Evolutionary conservation across 2,329 filamentous ascomycete genomes (phyloP), one percentile per base, ranked within the genome.

Genomic region (Colletotrichum gigasporum): DNA sequence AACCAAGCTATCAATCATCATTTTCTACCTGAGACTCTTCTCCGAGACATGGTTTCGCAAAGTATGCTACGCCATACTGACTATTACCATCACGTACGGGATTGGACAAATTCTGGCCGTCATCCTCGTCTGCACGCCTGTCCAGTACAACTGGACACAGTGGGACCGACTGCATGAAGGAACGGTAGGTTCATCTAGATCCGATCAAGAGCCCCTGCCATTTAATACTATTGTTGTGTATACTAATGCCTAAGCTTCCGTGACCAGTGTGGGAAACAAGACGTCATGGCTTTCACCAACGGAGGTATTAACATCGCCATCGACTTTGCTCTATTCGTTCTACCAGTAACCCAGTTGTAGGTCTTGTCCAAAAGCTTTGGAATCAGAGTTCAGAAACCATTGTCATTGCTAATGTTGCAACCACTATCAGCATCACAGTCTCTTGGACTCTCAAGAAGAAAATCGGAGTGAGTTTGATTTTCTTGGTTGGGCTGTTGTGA

Each of bases 341-440:
- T 63, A 5, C 60, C 60, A 3, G 54, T 63, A 2, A 63, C 60
- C 4, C 60, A 63, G 6, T 63, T 63, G 60, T 59, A 47, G 47
- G 60, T 34, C 9, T 24, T 10, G n/a, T 11, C 12, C 2, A n/a
- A 5, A 14, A n/a, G n/a, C n/a, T n/a, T n/a, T n/a, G n/a, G n/a
- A n/a, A n/a, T n/a, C n/a, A n/a, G n/a, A n/a, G n/a, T n/a, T n/a
- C n/a, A n/a, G n/a, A n/a, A n/a, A n/a, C n/a, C n/a, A n/a, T n/a
- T n/a, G n/a, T 9, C 6, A 12, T 42, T n/a, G 12, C 26, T 54
- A 14, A 54, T 12, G 3, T 9, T 10, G 2, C 9, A n/a, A n/a
- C n/a, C n/a, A n/a, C 9, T n/a, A 5, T n/a, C 8, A 61, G 57
- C 12, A 53, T 63, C 11, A 52, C 10, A 5, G 54, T 63, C 1